These are phyloP conservation scores for Ceratocystis colombiana DNA, from an alignment of 2,329 filamentous ascomycete genomes.

Conservation along the genomic window DNA sequence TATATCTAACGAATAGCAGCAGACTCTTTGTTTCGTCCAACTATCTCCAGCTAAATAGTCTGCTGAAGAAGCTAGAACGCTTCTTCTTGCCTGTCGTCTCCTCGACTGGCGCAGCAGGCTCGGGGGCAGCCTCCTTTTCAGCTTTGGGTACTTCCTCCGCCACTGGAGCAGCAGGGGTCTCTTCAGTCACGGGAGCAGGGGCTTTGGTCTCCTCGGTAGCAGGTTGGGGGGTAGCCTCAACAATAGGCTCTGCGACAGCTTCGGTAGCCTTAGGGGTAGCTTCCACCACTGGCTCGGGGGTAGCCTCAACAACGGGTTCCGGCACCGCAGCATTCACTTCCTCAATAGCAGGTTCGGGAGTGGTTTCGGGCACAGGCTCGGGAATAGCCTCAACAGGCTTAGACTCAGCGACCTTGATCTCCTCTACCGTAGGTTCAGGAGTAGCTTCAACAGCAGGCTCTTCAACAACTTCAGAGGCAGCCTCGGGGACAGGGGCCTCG, in stretches of 20 bases:
- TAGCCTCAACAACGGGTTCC: constrained; percentile 24
- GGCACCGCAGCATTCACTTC: constrained; percentile 25
- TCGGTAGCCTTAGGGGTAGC: constrained; percentile 11
- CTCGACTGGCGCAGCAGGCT: background rate
- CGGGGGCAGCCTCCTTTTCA: constrained; percentile 11
- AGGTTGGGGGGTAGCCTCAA: constrained; percentile 22
- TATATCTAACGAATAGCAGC: background rate
- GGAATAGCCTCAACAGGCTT: constrained; percentile 25
- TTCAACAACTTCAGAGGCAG: constrained; percentile 15
- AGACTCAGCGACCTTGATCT: constrained; percentile 25
- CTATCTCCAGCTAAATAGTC: constrained; percentile 24
- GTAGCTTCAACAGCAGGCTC: constrained; percentile 22
- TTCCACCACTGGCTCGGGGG: constrained; percentile 26
- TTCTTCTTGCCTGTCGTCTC: constrained; percentile 18
- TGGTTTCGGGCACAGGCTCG: constrained; percentile 26
- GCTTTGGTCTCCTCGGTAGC: constrained; percentile 23
- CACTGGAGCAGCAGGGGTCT: constrained; percentile 31
- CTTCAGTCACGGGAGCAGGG: constrained; percentile 34
- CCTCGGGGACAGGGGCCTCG: constrained; percentile 26
- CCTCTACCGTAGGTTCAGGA: constrained; percentile 23
- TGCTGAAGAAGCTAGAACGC: constrained; percentile 22
- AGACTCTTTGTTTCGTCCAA: background rate
- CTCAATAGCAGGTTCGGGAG: constrained; percentile 22
- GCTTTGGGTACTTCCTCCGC: constrained; percentile 20
- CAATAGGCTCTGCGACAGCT: constrained; percentile 21